Evolutionary conservation across 495 filamentous ascomycete species (phyloP).

Genomic region (Stereocaulon alpinum): DNA sequence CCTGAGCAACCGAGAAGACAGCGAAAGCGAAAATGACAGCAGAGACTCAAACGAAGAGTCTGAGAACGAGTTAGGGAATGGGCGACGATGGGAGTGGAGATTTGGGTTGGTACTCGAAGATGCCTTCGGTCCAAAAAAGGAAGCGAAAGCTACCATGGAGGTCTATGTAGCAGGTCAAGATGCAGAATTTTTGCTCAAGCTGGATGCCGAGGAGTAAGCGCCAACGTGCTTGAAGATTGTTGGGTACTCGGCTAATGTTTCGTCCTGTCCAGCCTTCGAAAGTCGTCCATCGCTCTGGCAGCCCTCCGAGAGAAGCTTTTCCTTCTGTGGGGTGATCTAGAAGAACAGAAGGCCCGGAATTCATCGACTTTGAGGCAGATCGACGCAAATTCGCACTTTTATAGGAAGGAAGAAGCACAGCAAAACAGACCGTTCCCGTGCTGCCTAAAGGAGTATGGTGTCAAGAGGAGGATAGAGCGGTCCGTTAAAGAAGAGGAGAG

Average conservation of each 20-base stretch:
- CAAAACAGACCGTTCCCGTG: constrained; percentile 25
- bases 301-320: constrained; percentile 61
- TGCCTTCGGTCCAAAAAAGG: constrained; percentile 26
- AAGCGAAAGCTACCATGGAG: constrained; percentile 42
- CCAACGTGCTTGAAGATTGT: neutral
- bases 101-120: constrained; percentile 67
- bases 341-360: constrained; percentile 46
- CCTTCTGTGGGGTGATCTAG: constrained; percentile 76
- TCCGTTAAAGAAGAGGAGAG: constrained; percentile 13
- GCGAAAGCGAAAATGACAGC: constrained; percentile 26
- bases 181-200: constrained; percentile 53
- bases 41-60: constrained; percentile 19
- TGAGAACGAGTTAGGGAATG: constrained; percentile 15
- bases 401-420: neutral
- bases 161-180: constrained; percentile 54
- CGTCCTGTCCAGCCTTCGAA: constrained; percentile 40
- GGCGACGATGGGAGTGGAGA: constrained; percentile 60
- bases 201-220: constrained; percentile 59
- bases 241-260: constrained; percentile 11
- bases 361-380: constrained; percentile 3
- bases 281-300: constrained; percentile 34
- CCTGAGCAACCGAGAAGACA: constrained; percentile 34
- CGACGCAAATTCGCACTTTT: constrained; percentile 7
- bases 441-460: constrained; percentile 44
- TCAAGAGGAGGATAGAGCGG: constrained; percentile 20